A percentile compares a stretch with the other conserved stretches of the same genome.
Conservation (phyloP, 208 protist genomes). For the Leishmania tropica region DNA sequence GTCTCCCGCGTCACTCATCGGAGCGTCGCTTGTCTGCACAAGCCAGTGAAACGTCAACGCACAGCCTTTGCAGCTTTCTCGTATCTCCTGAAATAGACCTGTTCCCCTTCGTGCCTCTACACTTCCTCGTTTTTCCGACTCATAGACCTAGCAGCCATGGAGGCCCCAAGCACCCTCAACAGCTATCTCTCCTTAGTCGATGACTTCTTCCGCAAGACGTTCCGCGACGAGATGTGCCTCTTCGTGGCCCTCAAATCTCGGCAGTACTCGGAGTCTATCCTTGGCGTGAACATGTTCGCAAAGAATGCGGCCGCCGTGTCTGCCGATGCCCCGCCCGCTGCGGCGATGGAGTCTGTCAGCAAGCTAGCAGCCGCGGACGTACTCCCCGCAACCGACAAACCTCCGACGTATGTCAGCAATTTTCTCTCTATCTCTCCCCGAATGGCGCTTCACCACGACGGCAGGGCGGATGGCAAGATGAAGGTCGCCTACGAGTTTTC, state of each 20-base stretch:
- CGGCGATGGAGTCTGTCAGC: neutral
- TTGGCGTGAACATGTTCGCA: constrained; percentile 47
- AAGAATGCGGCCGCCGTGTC: constrained; percentile 18
- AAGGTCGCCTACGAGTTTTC: constrained; percentile 67
- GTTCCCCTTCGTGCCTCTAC: neutral
- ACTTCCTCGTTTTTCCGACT: neutral
- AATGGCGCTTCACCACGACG: constrained; percentile 62
- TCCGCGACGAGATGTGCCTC: constrained; percentile 72
- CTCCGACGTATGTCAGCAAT: constrained; percentile 17
- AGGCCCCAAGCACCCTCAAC: constrained; percentile 65
- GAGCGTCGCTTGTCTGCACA: neutral
- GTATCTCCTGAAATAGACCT: neutral
- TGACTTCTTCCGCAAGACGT: constrained; percentile 89
- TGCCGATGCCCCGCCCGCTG: constrained; percentile 2
- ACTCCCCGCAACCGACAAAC: neutral
- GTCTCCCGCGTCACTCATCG: neutral
- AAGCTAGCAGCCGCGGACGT: neutral
- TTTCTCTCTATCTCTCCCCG: constrained; percentile 76
- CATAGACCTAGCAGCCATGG: constrained; percentile 38
- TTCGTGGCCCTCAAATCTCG: constrained; percentile 78
- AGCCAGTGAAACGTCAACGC: neutral
- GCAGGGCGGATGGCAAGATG: constrained; percentile 70
- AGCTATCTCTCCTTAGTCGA: constrained; percentile 82
- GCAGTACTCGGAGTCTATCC: constrained; percentile 66
- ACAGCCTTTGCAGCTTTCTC: neutral